Evolutionary conservation across 371 early-diverging fungal genomes (phyloP), one percentile per base, ranked within the genome.

Genomic region (Lichtheimia ornata): DNA sequence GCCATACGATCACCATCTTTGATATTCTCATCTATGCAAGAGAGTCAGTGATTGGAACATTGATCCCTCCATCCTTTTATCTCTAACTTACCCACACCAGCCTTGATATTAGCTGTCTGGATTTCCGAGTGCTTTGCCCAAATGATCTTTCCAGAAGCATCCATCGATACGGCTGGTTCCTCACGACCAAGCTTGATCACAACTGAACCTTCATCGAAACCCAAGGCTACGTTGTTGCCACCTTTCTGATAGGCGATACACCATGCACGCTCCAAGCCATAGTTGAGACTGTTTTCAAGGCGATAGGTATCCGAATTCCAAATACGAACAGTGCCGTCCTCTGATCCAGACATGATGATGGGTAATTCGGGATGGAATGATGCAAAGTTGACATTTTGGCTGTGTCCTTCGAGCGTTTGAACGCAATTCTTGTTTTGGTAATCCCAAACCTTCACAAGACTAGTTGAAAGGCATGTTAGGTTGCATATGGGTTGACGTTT

Each of bases 381-480:
- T 5, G 94, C 91, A 57, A 93, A 88, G 25, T 93, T 91, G n/a
- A 99, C 95, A 67, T 99, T 99, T 61, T 99, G 94, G 14, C 93
- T 86, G 75, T 99, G 99, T 3, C 99, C 99, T 74, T 97, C 95
- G 49, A 99, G 85, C 1, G 94, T 96, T 64, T 95, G 96, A 5
- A 99, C 95, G 64, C 99, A 97, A 25, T 94, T 92, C 77, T 96
- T 98, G 84, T 95, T 99, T 72, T 98, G 98, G 71, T 99, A 99
- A 80, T 99, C 98, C 99, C 99, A 99, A 28, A 99, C 89, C 68
- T 98, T 97, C 63, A 97, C 93, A 22, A 88, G 50, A 24, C 70
- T 73, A 62, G 6, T 50, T 6, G 18, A n/a, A 55, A 58, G n/a
- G 5, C 13, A 47, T 5, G 6, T 35, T 35, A 35, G 35, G 11